Base-by-base conservation (phyloP, 768 basidiomycete species). In the Suillus brevipes region DNA sequence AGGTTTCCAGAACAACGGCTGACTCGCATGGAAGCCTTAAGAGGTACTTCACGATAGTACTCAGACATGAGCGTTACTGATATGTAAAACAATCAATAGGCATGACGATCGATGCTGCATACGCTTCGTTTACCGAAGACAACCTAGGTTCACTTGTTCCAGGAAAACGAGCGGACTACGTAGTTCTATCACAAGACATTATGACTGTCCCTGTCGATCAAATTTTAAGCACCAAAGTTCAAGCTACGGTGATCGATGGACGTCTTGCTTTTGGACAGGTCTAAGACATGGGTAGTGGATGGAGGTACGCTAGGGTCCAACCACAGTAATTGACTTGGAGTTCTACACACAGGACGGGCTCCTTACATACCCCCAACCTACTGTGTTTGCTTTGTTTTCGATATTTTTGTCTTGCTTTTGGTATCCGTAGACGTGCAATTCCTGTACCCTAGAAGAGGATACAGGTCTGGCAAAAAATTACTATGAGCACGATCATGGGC, bases 41-140 rank as follows among this genome's bases (percentile, higher is more conserved):
- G 84, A 82, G 91, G 90, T 86, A 67, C n/a, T 71, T 65, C 23
- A 20, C 40, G 36, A 25, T 50, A 60, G 50, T 43, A 55, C 55
- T 59, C 25, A 31, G 40, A 36, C 1, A 37, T 1, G n/a, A 14
- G 16, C 18, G 36, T 45, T 34, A 62, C 47, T 28, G 37, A 18
- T 42, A 13, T 8, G 5, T n/a, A 61, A 70, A 36, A 66, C 18
- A 16, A 25, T 8, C 34, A 23, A 63, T 67, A 91, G 90, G 94
- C 23, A 92, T 96, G 88, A 96, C 94, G 3, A 84, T 92, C 43
- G 89, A 93, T 70, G 86, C 92, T 8, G 94, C 94, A 0, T 95
- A 91, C 73, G 94, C 95, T 18, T 90, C 91, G 0, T 95, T 96
- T 78, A 86, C 86, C 0, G 92, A 94, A 69, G 72, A 83, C 49